A percentile compares a stretch with the other conserved stretches of the same genome.
phyloP scores from a whole-genome alignment of 768 basidiomycete species.

The Leccinellum luteum region DNA sequence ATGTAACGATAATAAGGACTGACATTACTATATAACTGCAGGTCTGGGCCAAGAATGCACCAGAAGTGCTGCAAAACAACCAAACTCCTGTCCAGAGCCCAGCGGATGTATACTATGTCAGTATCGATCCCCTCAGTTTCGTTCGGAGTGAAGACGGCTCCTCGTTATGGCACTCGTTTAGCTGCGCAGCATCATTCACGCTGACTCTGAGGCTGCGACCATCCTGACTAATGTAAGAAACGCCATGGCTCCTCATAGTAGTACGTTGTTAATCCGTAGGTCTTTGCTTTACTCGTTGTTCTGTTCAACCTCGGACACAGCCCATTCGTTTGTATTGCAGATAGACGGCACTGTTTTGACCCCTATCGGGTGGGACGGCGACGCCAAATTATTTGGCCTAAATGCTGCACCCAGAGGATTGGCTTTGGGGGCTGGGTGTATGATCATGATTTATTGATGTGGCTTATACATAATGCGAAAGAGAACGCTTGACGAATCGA shows the following conservation, averaged over 20 bases:
- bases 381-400: slow-evolving; percentile 5
- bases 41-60: neutral
- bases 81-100: neutral
- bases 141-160: neutral
- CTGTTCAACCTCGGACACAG: too few species aligned
- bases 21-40: neutral
- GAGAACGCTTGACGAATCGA: slow-evolving; percentile 31
- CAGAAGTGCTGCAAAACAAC: slow-evolving; percentile 10
- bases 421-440: slow-evolving; percentile 46
- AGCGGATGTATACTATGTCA: neutral
- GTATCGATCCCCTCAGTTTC: neutral
- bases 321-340: too few species aligned
- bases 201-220: slow-evolving; percentile 34
- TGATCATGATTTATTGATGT: slow-evolving; percentile 47
- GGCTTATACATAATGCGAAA: slow-evolving; percentile 41
- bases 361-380: slow-evolving; percentile 7
- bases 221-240: slow-evolving; percentile 33
- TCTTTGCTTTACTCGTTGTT: too few species aligned
- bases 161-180: neutral
- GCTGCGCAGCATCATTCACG: slow-evolving; percentile 25
- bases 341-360: slow-evolving; percentile 23
- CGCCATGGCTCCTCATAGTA: too few species aligned
- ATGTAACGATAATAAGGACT: neutral
- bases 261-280: too few species aligned
- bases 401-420: slow-evolving; percentile 38